Evolutionary conservation across 2,329 filamentous ascomycete genomes (phyloP).

Genomic region (Ceratocystis lukuohia): DNA sequence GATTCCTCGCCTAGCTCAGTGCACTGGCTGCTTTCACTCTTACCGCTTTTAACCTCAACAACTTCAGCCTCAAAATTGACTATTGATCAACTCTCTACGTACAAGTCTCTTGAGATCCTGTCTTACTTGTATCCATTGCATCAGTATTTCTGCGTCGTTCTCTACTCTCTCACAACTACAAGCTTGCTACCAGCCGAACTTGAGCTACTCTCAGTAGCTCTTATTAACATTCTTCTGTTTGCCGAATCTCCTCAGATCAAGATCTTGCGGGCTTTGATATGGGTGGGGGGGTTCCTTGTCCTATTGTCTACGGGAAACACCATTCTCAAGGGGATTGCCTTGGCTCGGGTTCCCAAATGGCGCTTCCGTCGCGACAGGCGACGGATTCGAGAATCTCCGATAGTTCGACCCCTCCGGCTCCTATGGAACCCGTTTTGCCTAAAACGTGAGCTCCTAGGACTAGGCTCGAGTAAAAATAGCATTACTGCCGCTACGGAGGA

Average conservation of each 20-base stretch:
- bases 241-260: slow-evolving; percentile 68
- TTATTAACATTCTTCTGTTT: slow-evolving; percentile 71
- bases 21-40: slow-evolving; percentile 68
- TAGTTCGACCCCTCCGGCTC: slow-evolving; percentile 9
- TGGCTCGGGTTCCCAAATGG: slow-evolving; percentile 85
- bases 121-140: slow-evolving; percentile 62
- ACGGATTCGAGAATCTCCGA: neutral
- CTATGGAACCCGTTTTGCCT: slow-evolving; percentile 13
- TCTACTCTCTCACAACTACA: slow-evolving; percentile 74
- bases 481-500: neutral
- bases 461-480: slow-evolving; percentile 25
- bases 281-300: slow-evolving; percentile 65
- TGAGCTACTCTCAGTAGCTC: slow-evolving; percentile 66
- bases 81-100: neutral
- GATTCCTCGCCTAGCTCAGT: slow-evolving; percentile 27
- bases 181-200: slow-evolving; percentile 79
- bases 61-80: neutral
- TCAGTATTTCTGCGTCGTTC: slow-evolving; percentile 55
- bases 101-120: slow-evolving; percentile 8
- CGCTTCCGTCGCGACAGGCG: slow-evolving; percentile 52
- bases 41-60: slow-evolving; percentile 42
- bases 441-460: slow-evolving; percentile 16
- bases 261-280: slow-evolving; percentile 74
- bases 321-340: slow-evolving; percentile 67
- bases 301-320: slow-evolving; percentile 61